Base-by-base conservation (phyloP, 352 stramenopile species). In the Globisporangium barbulae region DNA sequence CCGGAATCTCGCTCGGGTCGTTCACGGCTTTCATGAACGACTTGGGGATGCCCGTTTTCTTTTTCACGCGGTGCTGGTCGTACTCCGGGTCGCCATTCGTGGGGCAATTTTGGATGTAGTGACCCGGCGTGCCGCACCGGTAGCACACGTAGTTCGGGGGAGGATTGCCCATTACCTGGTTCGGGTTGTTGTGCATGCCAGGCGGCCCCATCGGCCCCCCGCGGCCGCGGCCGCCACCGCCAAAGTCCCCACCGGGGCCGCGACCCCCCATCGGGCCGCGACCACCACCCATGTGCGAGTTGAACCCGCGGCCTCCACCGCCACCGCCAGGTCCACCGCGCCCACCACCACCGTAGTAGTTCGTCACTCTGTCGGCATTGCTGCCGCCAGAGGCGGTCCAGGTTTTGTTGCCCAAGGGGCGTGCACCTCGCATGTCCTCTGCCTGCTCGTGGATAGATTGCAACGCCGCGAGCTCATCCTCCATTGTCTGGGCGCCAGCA, bases 91-190 rank as follows among this genome's bases (percentile, higher is more conserved):
- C 85, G 41, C 87, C 87, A 63, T 95, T 95, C 59, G 87, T 95
- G 53, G 87, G 87, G 73, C 87, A 95, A 62, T 95, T 93, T 62
- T 95, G 85, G 67, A 95, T 95, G 64, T 90, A 95, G 68, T 95
- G 87, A 44, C 87, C 87, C 47, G 87, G 85, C 15, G 82, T 90
- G 12, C 84, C 87, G 63, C 87, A 95, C 33, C 87, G 85, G 55
- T 88, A 92, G 74, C 87, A 95, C 61, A 93, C 79, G 78, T 95
- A 95, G 67, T 91, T 91, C 47, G 81, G 71, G 41, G 87, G 87
- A 62, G 87, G 87, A 44, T 81, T 91, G 52, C 82, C 82, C 67
- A 73, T 77, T 54, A 72, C 50, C 61, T 68, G 68, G 1, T 54
- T 54, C 58, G 58, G 58, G 58, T 54, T 64, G 58, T 45, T 37